Conservation (phyloP, 148 eudicot species). For the Selenicereus undatus region DNA sequence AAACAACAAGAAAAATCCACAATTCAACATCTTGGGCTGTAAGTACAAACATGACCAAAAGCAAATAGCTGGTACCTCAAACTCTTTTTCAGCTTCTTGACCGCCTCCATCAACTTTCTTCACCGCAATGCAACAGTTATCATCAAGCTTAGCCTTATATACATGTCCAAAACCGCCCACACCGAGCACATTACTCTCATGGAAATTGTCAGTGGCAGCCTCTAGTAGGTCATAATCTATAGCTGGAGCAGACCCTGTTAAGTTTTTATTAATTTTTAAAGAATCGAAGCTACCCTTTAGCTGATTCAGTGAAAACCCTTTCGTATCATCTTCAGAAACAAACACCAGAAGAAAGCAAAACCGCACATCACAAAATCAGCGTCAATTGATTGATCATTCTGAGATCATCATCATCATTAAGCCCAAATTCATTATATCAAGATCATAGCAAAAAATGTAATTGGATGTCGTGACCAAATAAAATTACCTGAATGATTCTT, state of each 20-base stretch:
- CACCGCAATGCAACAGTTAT: constrained; percentile 43
- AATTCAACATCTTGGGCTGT: constrained; percentile 4
- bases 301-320: constrained; percentile 28
- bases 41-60: neutral
- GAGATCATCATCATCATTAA: neutral
- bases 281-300: constrained; percentile 32
- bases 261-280: constrained; percentile 27
- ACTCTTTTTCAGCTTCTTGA: constrained; percentile 47
- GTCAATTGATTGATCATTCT: neutral
- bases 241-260: constrained; percentile 26
- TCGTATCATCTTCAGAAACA: constrained; percentile 25
- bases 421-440: neutral
- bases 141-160: constrained; percentile 50
- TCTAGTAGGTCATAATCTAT: constrained; percentile 60
- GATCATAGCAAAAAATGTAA: constrained; percentile 4
- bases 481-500: constrained; percentile 46
- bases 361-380: constrained; percentile 12
- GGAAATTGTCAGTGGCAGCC: constrained; percentile 42
- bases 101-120: constrained; percentile 49
- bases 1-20: constrained; percentile 5
- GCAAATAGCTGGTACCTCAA: constrained; percentile 37
- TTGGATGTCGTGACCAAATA: neutral
- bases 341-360: constrained; percentile 8
- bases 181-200: constrained; percentile 46
- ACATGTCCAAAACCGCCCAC: constrained; percentile 65